phyloP scores from a whole-genome alignment of 345 rosid species.

The Firmiana major region DNA sequence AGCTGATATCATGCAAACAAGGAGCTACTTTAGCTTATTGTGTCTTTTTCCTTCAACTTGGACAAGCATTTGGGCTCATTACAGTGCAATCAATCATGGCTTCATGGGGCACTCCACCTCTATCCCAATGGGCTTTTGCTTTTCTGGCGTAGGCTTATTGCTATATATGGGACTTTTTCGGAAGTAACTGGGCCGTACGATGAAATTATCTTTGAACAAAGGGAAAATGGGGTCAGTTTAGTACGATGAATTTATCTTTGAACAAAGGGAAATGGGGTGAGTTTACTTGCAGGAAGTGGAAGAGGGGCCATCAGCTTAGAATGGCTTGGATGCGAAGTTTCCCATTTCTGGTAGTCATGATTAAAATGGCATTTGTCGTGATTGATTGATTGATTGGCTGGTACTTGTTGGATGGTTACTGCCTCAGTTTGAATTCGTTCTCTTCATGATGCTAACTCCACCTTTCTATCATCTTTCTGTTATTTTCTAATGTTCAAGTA shows the following conservation, averaged over 20 bases:
- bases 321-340: neutral
- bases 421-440: neutral
- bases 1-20: slow-evolving; percentile 12
- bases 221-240: neutral
- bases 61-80: neutral
- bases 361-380: neutral
- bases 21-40: neutral
- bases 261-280: too few species aligned
- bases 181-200: neutral
- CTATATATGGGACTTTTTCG: neutral
- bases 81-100: neutral
- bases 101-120: neutral
- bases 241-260: neutral
- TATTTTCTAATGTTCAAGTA: too few species aligned
- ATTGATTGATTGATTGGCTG: neutral
- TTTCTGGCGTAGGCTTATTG: neutral
- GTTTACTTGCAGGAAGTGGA: neutral
- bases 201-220: neutral
- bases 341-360: neutral
- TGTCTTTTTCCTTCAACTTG: neutral
- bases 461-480: neutral
- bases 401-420: too few species aligned
- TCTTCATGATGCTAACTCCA: neutral
- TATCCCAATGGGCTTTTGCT: neutral
- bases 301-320: neutral